Percentiles rank a stretch among this genome's conserved stretches.
Conservation (phyloP, 768 basidiomycete species). For the Pleurotus tuoliensis region DNA sequence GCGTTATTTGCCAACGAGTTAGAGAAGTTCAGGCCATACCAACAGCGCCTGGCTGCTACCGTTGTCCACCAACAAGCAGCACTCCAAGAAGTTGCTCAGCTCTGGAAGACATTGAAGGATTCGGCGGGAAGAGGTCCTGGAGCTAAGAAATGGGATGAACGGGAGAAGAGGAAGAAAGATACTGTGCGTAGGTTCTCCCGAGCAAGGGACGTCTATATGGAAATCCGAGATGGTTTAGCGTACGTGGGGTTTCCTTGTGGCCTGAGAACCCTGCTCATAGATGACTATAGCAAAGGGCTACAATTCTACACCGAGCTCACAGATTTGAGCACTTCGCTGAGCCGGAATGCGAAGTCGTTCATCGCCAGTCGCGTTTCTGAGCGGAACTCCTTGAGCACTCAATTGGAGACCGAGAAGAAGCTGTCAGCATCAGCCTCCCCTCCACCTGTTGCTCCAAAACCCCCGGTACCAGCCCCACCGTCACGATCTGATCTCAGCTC, state of each 20-base stretch:
- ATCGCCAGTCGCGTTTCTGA: slow-evolving; percentile 63
- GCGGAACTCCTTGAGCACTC: slow-evolving; percentile 60
- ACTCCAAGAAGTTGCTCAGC: slow-evolving; percentile 67
- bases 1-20: slow-evolving; percentile 89
- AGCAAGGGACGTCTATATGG: slow-evolving; percentile 83
- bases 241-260: slow-evolving; percentile 34
- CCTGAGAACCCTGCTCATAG: slow-evolving; percentile 6
- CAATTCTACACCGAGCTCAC: slow-evolving; percentile 85
- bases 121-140: slow-evolving; percentile 72
- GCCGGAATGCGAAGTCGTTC: slow-evolving; percentile 56
- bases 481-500: slow-evolving; percentile 33
- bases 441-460: slow-evolving; percentile 38
- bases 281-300: slow-evolving; percentile 66
- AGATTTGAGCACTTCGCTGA: slow-evolving; percentile 56
- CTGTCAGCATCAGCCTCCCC: slow-evolving; percentile 44
- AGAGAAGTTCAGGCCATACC: slow-evolving; percentile 93
- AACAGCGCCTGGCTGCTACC: slow-evolving; percentile 75
- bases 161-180: slow-evolving; percentile 77
- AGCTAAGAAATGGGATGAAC: slow-evolving; percentile 76
- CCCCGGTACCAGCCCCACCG: slow-evolving; percentile 45
- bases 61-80: slow-evolving; percentile 72
- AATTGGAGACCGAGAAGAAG: slow-evolving; percentile 71
- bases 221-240: slow-evolving; percentile 82
- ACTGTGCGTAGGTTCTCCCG: slow-evolving; percentile 63
- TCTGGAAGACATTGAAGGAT: slow-evolving; percentile 74